Evolutionary conservation across 1,139 yeast genomes (phyloP).

Genomic region (Scheffersomyces lignicola): DNA sequence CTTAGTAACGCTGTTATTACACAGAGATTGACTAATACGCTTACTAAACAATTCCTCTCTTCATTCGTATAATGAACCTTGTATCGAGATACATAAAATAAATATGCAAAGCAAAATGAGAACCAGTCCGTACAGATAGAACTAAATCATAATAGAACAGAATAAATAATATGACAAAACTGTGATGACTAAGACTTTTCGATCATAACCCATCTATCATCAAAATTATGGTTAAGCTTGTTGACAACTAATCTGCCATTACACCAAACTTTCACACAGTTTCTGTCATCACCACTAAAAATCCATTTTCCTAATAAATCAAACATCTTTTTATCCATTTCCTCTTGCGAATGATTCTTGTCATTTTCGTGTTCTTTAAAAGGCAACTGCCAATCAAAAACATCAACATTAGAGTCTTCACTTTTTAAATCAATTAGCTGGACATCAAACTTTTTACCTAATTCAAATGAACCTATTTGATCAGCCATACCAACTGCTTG

Average conservation of each 20-base stretch:
- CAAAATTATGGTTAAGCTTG: constrained; percentile 20
- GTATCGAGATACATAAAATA: too few relatives aligned
- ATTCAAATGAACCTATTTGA: constrained; percentile 66
- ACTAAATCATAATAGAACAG: too few relatives aligned
- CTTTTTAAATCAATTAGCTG: constrained; percentile 68
- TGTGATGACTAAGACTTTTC: too few relatives aligned
- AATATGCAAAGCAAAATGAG: too few relatives aligned
- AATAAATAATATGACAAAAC: too few relatives aligned
- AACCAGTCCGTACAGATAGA: too few relatives aligned
- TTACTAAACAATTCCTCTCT: too few relatives aligned
- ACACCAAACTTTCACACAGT: constrained; percentile 79
- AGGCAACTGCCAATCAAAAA: constrained; percentile 68
- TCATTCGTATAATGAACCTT: too few relatives aligned
- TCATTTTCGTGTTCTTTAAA: constrained; percentile 2
- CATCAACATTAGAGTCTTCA: constrained; percentile 60
- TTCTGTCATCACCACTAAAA: constrained; percentile 93
- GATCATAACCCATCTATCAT: constrained; percentile 2
- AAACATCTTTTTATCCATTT: constrained; percentile 26
- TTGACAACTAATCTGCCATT: constrained; percentile 64
- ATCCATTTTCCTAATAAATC: constrained; percentile 85
- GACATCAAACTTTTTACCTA: constrained; percentile 82
- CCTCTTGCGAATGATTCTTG: constrained; percentile 11
- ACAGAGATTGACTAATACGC: too few relatives aligned
- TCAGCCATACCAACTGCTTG: constrained; percentile 61
- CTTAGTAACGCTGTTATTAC: too few relatives aligned